Evolutionary conservation across 2,329 filamentous ascomycete genomes (phyloP).

Genomic region (Fusarium nodosum): DNA sequence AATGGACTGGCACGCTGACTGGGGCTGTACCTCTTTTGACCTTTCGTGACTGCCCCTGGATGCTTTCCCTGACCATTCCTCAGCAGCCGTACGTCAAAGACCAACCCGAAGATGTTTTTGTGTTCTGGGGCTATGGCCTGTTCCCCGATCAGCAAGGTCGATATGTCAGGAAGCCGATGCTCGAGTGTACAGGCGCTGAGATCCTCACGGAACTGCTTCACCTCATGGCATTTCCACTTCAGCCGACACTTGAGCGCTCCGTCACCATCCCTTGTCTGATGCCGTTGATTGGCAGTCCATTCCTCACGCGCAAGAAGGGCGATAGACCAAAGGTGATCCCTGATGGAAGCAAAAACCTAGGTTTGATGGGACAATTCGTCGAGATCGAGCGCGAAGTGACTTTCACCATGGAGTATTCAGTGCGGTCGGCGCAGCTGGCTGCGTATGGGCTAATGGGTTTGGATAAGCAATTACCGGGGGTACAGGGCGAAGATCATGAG

Average conservation of each 20-base stretch:
- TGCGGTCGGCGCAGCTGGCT: conserved; percentile 47
- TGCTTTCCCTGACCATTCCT: conserved; percentile 46
- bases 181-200: conserved; percentile 47
- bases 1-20: conserved; percentile 44
- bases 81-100: conserved; percentile 46
- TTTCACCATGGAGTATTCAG: conserved; percentile 51
- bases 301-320: conserved; percentile 46
- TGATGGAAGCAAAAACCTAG: conserved; percentile 45
- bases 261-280: conserved; percentile 46
- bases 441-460: conserved; percentile 47
- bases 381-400: conserved; percentile 49
- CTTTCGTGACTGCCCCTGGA: conserved; percentile 49
- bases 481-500: conserved; percentile 46
- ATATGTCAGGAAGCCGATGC: conserved; percentile 47
- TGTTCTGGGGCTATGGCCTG: conserved; percentile 49
- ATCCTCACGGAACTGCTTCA: conserved; percentile 47
- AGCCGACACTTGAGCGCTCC: conserved; percentile 45
- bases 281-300: conserved; percentile 48
- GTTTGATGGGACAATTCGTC: conserved; percentile 49
- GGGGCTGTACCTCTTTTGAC: conserved; percentile 46
- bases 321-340: conserved; percentile 46
- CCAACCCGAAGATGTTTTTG: conserved; percentile 42
- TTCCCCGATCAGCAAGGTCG: conserved; percentile 47
- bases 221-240: conserved; percentile 45
- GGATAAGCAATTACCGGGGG: conserved; percentile 40